These are phyloP conservation scores for Mycena sanguinolenta DNA, from an alignment of 768 basidiomycete species.

Conservation along the genomic window DNA sequence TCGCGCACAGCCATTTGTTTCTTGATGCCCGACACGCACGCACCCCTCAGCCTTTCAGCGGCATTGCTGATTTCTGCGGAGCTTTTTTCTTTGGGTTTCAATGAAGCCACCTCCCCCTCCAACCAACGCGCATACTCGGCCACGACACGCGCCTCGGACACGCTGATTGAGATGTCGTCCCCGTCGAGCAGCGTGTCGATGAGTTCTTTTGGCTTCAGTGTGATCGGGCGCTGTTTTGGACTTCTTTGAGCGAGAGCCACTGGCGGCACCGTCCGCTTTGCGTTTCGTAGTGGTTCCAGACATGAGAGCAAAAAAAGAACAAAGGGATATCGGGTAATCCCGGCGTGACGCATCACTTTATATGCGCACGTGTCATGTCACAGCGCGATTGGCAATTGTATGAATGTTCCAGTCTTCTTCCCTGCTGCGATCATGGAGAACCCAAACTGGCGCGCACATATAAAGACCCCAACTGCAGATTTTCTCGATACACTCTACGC, in stretches of 20 bases:
- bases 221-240: slow-evolving; percentile 38
- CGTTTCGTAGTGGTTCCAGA: slow-evolving; percentile 47
- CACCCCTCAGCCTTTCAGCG: slow-evolving; percentile 55
- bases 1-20: slow-evolving; percentile 56
- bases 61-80: slow-evolving; percentile 42
- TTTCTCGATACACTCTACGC: neutral
- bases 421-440: neutral
- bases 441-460: neutral
- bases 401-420: neutral
- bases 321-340: neutral
- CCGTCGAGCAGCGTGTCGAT: slow-evolving; percentile 50
- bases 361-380: neutral
- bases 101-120: slow-evolving; percentile 31
- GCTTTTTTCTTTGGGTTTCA: slow-evolving; percentile 48
- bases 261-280: slow-evolving; percentile 43
- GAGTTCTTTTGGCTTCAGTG: slow-evolving; percentile 45
- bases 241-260: slow-evolving; percentile 45
- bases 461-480: neutral
- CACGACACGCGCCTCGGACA: slow-evolving; percentile 47
- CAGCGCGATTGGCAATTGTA: neutral
- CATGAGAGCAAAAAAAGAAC: slow-evolving; percentile 26
- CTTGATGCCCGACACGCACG: slow-evolving; percentile 56
- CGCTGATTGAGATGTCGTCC: slow-evolving; percentile 44
- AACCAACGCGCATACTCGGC: slow-evolving; percentile 30
- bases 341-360: neutral